These are phyloP conservation scores for Dendrobium officinale DNA, from an alignment of 106 monocot species.

Conservation along the genomic window DNA sequence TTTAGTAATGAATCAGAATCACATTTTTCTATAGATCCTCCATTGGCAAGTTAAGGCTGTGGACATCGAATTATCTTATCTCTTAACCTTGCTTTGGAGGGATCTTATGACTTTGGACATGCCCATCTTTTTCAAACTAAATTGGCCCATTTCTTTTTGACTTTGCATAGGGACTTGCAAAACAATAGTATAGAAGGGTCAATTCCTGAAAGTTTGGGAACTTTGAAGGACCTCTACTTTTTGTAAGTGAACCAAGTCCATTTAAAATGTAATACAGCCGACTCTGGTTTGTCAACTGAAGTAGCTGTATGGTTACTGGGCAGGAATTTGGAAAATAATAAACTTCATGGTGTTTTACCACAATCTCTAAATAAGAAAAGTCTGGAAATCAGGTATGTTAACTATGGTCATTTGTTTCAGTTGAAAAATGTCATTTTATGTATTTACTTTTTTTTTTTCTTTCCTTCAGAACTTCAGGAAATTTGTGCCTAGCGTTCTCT, in stretches of 20 bases:
- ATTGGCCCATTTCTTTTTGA: background rate
- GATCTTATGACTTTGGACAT: too few species aligned
- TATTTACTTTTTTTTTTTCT: background rate
- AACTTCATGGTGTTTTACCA: slow-evolving; percentile 35
- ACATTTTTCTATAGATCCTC: too few species aligned
- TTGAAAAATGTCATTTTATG: background rate
- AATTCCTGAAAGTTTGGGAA: slow-evolving; percentile 43
- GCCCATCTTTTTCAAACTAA: too few species aligned
- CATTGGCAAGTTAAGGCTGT: too few species aligned
- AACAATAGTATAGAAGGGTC: slow-evolving; percentile 43
- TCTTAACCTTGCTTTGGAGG: too few species aligned
- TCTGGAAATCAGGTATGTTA: slow-evolving; percentile 35
- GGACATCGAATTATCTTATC: too few species aligned
- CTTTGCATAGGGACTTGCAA: slow-evolving; percentile 32
- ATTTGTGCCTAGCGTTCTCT: slow-evolving; percentile 41
- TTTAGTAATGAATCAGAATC: background rate
- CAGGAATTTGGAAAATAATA: slow-evolving; percentile 53
- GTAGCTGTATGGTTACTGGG: background rate
- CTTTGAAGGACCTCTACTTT: slow-evolving; percentile 37
- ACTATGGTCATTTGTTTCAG: background rate
- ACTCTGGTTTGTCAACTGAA: background rate
- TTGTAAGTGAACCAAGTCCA: slow-evolving; percentile 20
- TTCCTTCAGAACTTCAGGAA: slow-evolving; percentile 37
- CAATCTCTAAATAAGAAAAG: slow-evolving; percentile 29
- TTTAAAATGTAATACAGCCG: background rate